Conservation (phyloP, 1,284 basidiomycete species). For the Rhodotorula glutinis region DNA sequence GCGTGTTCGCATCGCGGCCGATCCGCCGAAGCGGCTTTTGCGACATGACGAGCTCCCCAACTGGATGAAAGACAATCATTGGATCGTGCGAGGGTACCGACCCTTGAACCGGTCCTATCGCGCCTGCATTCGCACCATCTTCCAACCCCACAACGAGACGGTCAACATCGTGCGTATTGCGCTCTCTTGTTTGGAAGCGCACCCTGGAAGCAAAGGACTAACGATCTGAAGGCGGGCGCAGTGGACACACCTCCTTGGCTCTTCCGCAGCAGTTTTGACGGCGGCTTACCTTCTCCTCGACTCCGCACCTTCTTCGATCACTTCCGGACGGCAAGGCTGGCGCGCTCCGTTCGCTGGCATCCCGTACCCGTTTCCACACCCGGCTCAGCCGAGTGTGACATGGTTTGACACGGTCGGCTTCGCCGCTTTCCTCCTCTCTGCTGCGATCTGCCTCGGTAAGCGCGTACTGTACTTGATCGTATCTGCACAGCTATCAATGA, state of each 20-base stretch:
- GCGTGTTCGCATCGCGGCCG: background rate
- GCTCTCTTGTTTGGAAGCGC: background rate
- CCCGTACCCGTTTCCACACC: conserved; percentile 27
- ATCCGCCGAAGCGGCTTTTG: conserved; percentile 4
- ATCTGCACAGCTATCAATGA: background rate
- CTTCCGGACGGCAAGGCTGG: conserved; percentile 17
- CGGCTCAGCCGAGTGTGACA: conserved; percentile 25
- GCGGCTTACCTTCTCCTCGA: conserved; percentile 19
- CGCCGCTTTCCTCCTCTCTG: conserved; percentile 36
- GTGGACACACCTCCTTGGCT: conserved; percentile 37
- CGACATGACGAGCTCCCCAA: conserved; percentile 33
- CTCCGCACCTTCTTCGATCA: background rate
- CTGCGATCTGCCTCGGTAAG: conserved; percentile 37
- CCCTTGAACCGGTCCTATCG: background rate
- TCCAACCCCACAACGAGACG: conserved; percentile 33
- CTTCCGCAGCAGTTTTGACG: conserved; percentile 13
- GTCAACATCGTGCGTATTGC: conserved; percentile 39
- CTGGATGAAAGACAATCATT: conserved; percentile 40
- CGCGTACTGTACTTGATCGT: too few species aligned
- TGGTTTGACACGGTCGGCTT: conserved; percentile 33
- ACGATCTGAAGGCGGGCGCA: background rate
- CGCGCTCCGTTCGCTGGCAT: conserved; percentile 19
- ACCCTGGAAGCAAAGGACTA: too few species aligned
- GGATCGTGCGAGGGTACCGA: conserved; percentile 35
- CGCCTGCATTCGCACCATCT: conserved; percentile 7